Evolutionary conservation across 192 early-diverging fungal genomes (phyloP).

Genomic region (Coemansia sp.): DNA sequence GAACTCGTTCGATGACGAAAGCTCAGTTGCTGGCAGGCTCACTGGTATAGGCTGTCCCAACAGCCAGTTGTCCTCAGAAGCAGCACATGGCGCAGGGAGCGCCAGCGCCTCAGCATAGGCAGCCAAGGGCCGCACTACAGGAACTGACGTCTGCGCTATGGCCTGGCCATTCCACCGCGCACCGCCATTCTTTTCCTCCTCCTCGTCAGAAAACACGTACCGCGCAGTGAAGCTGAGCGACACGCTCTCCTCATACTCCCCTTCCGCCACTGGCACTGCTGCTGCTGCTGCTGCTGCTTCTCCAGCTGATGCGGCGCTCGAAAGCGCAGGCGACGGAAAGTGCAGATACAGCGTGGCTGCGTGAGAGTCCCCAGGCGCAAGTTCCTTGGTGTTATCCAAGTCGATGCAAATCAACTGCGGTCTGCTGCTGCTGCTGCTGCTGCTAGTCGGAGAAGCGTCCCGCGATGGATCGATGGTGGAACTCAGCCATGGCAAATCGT

Average conservation of each 20-base stretch:
- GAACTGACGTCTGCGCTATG: constrained; percentile 16
- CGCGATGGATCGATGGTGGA: too few relatives aligned
- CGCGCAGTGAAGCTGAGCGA: constrained; percentile 1
- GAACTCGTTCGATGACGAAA: constrained; percentile 12
- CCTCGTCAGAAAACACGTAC: neutral
- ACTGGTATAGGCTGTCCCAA: neutral
- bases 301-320: neutral
- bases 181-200: neutral
- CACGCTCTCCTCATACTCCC: neutral
- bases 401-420: neutral
- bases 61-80: neutral
- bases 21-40: constrained; percentile 7
- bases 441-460: too few relatives aligned
- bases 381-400: constrained; percentile 2
- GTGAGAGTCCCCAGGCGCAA: constrained; percentile 4
- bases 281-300: neutral
- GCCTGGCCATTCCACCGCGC: constrained; percentile 1
- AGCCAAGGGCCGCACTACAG: constrained; percentile 25
- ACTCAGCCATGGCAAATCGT: too few relatives aligned
- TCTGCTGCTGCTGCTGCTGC: neutral
- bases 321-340: constrained; percentile 14
- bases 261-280: constrained; percentile 13
- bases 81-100: constrained; percentile 2
- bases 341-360: constrained; percentile 23
- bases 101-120: constrained; percentile 16